Base-by-base conservation (phyloP, 140 eudicot species). In the Artemisia princeps region DNA sequence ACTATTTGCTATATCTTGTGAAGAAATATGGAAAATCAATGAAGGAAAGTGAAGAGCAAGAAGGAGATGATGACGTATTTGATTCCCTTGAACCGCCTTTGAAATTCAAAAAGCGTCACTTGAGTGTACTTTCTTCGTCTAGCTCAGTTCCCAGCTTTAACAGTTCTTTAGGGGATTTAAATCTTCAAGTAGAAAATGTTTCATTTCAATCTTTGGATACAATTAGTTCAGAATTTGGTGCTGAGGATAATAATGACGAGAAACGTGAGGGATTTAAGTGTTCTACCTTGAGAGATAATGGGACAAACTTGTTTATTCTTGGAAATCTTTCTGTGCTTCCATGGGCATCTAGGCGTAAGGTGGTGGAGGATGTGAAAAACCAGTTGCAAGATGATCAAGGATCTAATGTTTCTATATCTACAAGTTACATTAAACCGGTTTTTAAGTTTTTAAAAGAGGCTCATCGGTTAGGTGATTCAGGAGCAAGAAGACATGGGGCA, bases 391-490 rank as follows among this genome's bases (percentile, higher is more conserved):
- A 72, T 10, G 70, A 66, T 12, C 64, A 67, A 77, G 66, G 23
- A 26, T 72, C 75, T 30, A 40, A 14, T 20, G 45, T 11, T 16
- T 72, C 58, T 16, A 54, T 66, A 53, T 67, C 82, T 44, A 77
- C 78, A 4, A 66, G 57, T 67, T 77, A 72, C 8, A 24, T 72
- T 5, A 66, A 67, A 54, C 75, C 82, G 1, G 42, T 77, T 56
- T 73, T 77, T 13, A 60, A 54, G 74, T 77, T 72, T 58, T 22
- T 77, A 71, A 77, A 77, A 65, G 75, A 77, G 23, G 82, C 82
- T 67, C 63, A 68, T 61, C 22, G 62, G 14, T 17, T 52, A 63
- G 73, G 73, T 12, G 82, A 77, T 62, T 42, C 63, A 9, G 77
- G 65, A 61, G 82, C 82, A 6, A 48, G 55, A 68, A 68, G 71